These are phyloP conservation scores for Erysimum cheiranthoides DNA, from an alignment of 345 rosid genomes.

Conservation along the genomic window DNA sequence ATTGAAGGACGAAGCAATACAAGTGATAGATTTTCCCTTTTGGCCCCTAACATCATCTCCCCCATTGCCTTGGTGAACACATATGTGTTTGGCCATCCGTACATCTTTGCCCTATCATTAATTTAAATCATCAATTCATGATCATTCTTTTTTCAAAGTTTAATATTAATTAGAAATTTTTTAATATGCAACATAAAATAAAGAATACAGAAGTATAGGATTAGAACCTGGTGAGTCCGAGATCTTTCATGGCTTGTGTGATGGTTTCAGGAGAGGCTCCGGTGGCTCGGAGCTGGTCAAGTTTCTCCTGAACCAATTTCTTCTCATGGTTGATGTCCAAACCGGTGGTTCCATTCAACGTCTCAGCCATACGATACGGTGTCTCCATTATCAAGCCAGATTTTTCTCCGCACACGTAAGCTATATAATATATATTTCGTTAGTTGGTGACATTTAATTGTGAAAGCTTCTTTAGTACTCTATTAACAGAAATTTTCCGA, in stretches of 20 bases:
- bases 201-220: neutral
- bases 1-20: constrained; percentile 54
- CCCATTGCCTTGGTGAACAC: constrained; percentile 69
- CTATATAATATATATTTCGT: constrained; percentile 49
- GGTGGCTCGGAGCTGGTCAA: constrained; percentile 50
- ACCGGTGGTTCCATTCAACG: constrained; percentile 56
- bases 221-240: constrained; percentile 63
- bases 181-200: neutral
- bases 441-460: neutral
- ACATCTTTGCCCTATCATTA: constrained; percentile 51
- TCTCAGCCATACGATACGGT: constrained; percentile 56
- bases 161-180: neutral
- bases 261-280: constrained; percentile 52
- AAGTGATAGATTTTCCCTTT: constrained; percentile 51
- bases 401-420: constrained; percentile 76
- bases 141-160: neutral
- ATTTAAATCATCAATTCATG: neutral
- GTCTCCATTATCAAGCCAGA: constrained; percentile 59
- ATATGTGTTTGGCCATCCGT: constrained; percentile 64
- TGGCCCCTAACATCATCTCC: constrained; percentile 52
- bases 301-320: constrained; percentile 51
- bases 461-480: neutral
- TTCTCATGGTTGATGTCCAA: constrained; percentile 61
- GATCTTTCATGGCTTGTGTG: constrained; percentile 59
- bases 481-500: no score